Evolutionary conservation across 331 rosid genomes (phyloP).

Genomic region (Quercus tomentella): DNA sequence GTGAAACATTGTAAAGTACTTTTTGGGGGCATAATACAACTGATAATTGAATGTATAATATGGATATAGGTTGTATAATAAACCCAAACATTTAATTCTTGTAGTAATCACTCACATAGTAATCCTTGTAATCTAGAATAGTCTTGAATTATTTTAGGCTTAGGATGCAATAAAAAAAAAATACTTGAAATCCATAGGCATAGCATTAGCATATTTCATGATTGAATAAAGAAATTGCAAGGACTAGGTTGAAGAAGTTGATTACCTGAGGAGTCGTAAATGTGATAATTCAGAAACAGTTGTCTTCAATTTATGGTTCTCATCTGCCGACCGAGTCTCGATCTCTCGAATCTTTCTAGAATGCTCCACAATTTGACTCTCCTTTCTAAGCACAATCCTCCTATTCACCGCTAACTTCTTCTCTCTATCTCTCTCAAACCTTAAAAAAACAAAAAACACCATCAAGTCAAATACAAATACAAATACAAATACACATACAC

Average conservation of each 20-base stretch:
- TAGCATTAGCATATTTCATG: too few species aligned
- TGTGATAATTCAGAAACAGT: constrained; percentile 43
- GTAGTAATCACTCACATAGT: too few species aligned
- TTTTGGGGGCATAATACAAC: too few species aligned
- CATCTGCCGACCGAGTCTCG: constrained; percentile 32
- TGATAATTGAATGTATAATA: too few species aligned
- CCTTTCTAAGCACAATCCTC: constrained; percentile 59
- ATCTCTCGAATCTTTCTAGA: constrained; percentile 43
- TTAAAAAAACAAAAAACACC: constrained; percentile 11
- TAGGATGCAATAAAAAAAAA: too few species aligned
- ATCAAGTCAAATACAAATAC: background rate
- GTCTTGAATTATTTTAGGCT: too few species aligned
- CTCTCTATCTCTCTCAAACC: constrained; percentile 63
- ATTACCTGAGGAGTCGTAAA: constrained; percentile 57
- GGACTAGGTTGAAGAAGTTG: background rate
- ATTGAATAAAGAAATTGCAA: too few species aligned
- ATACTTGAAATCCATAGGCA: too few species aligned
- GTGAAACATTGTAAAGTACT: too few species aligned
- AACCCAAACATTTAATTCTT: too few species aligned
- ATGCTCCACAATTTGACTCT: constrained; percentile 61
- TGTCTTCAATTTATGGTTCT: constrained; percentile 26
- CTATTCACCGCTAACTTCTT: constrained; percentile 50
- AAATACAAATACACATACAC: background rate
- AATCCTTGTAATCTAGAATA: too few species aligned
- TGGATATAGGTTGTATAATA: too few species aligned